Percentiles rank a stretch among this genome's conserved stretches.
phyloP scores from a whole-genome alignment of 2,329 filamentous ascomycete species.

The Fusarium paranaense region DNA sequence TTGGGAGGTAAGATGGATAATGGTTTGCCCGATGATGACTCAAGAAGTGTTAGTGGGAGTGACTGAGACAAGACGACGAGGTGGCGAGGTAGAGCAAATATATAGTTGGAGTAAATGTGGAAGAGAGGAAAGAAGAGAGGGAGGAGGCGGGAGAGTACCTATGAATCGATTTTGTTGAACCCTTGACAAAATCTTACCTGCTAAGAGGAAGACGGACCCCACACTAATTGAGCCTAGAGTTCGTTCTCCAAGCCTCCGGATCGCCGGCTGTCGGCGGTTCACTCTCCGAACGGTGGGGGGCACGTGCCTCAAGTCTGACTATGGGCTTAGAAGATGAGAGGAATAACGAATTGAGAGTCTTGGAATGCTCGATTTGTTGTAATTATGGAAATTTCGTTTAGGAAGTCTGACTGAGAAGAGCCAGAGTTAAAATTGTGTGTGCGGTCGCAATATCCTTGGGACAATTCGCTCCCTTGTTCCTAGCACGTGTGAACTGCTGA shows the following conservation, averaged over 20 bases:
- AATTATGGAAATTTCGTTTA: not conserved
- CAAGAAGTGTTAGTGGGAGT: not conserved
- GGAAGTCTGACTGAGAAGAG: not conserved
- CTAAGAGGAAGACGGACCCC: conserved; percentile 12
- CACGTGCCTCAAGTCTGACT: conserved; percentile 3
- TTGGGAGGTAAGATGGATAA: conserved; percentile 14
- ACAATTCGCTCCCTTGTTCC: not conserved
- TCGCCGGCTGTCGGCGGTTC: conserved; percentile 25
- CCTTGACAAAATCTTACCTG: conserved; percentile 19
- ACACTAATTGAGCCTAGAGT: conserved; percentile 17
- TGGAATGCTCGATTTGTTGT: not conserved
- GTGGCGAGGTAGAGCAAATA: not conserved
- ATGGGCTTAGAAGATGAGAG: not conserved
- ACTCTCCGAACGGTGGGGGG: not conserved
- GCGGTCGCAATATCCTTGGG: not conserved
- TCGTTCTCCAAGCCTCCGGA: conserved; percentile 15
- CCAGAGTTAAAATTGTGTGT: not conserved
- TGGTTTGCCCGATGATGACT: conserved; percentile 20
- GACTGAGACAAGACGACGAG: not conserved
- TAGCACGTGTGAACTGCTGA: conserved; percentile 13
- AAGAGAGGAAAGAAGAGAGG: conserved; percentile 1
- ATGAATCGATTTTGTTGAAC: conserved; percentile 28
- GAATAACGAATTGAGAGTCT: not conserved
- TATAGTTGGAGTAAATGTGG: not conserved
- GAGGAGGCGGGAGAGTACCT: conserved; percentile 9